phyloP scores from a whole-genome alignment of 1,284 basidiomycete species.

The Anthracocystis panici-leucophaei region DNA sequence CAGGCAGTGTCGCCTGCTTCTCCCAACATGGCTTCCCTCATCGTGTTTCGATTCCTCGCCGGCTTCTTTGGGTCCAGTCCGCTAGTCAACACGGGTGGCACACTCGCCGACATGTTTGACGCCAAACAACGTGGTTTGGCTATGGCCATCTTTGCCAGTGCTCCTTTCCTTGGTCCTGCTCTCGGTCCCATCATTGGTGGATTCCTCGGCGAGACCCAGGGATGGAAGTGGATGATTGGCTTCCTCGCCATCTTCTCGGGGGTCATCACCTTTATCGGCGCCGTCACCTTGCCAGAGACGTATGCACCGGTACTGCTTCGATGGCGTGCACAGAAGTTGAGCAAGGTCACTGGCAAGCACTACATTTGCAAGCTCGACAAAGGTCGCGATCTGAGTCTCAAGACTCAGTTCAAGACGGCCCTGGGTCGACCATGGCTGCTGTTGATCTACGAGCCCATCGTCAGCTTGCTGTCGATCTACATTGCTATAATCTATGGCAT shows the following conservation, averaged over 20 bases:
- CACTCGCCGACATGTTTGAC: conserved; percentile 78
- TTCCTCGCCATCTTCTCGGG: conserved; percentile 77
- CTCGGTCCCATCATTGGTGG: conserved; percentile 68
- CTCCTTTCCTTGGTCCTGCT: conserved; percentile 81
- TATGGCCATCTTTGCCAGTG: conserved; percentile 78
- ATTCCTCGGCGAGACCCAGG: conserved; percentile 72
- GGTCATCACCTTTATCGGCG: conserved; percentile 73
- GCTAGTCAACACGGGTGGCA: conserved; percentile 72
- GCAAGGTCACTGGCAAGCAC: conserved; percentile 58
- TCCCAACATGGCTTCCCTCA: conserved; percentile 75
- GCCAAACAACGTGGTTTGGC: conserved; percentile 78
- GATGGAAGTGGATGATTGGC: conserved; percentile 83
- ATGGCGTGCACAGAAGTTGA: conserved; percentile 54
- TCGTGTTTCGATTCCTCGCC: conserved; percentile 79
- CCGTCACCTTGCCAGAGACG: conserved; percentile 83
- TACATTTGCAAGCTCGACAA: conserved; percentile 64
- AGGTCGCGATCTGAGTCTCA: conserved; percentile 53
- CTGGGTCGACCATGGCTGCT: conserved; percentile 65
- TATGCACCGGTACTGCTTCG: conserved; percentile 65
- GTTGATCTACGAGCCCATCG: conserved; percentile 80
- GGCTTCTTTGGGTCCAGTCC: conserved; percentile 75
- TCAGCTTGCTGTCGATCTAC: conserved; percentile 79
- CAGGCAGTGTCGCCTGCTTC: conserved; percentile 78
- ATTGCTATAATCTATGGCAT: conserved; percentile 80
- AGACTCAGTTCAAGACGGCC: conserved; percentile 54